Conservation (phyloP, 2,329 filamentous ascomycete species). For the Penicillium nordicum region DNA sequence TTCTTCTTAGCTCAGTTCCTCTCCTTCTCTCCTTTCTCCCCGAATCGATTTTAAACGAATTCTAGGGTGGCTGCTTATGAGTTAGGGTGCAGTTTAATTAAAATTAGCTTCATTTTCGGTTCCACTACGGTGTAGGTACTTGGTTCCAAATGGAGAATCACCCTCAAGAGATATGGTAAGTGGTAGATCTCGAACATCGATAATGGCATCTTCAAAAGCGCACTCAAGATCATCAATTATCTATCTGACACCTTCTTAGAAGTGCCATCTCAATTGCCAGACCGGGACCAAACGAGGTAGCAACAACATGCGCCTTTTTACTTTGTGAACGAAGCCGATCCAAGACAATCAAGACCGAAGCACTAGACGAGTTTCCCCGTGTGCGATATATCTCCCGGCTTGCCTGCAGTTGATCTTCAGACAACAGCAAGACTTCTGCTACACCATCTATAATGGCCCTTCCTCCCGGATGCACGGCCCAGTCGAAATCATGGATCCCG, state of each 20-base stretch:
- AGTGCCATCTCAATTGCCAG: background rate
- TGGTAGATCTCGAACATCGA: too few species aligned
- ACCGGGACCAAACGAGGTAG: constrained; percentile 1
- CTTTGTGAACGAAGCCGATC: background rate
- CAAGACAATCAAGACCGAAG: background rate
- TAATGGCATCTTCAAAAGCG: too few species aligned
- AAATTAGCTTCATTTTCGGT: too few species aligned
- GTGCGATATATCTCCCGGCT: constrained; percentile 2
- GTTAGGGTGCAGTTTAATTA: too few species aligned
- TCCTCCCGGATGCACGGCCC: constrained; percentile 2
- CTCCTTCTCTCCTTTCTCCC: too few species aligned
- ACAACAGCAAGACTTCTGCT: background rate
- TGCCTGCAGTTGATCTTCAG: background rate
- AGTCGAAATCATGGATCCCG: background rate
- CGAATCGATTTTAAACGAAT: too few species aligned
- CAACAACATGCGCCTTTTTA: background rate
- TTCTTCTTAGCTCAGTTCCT: too few species aligned
- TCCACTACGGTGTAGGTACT: too few species aligned
- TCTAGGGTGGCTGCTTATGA: too few species aligned
- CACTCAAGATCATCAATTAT: background rate
- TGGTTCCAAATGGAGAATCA: too few species aligned
- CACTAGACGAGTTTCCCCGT: constrained; percentile 1
- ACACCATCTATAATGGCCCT: background rate
- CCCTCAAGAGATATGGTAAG: too few species aligned
- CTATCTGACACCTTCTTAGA: background rate